A percentile compares a stretch with the other conserved stretches of the same genome.
These are phyloP conservation scores for Ophiostoma montium DNA, from an alignment of 2,329 filamentous ascomycete species.

Conservation along the genomic window DNA sequence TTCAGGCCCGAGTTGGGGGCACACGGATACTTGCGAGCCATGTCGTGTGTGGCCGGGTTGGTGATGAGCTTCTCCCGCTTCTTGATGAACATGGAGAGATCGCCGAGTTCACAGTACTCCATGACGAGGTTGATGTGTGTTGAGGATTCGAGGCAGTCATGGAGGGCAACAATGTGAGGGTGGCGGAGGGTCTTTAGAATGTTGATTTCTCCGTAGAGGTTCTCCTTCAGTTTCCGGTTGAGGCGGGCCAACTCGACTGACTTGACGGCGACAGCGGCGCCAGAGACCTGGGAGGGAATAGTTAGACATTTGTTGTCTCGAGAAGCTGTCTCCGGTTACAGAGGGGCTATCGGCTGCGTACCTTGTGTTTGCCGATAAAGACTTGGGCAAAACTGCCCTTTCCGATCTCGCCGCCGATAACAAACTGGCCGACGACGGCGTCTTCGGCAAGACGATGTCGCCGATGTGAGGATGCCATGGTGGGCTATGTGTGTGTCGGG, in stretches of 20 bases:
- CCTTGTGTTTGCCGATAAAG: slow-evolving; percentile 74
- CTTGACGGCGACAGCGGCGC: slow-evolving; percentile 84
- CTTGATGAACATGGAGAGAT: slow-evolving; percentile 91
- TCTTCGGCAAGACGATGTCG: slow-evolving; percentile 12
- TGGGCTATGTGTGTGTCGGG: slow-evolving; percentile 2
- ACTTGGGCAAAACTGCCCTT: slow-evolving; percentile 97
- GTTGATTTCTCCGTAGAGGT: slow-evolving; percentile 86
- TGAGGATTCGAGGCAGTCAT: slow-evolving; percentile 79
- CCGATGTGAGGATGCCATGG: slow-evolving; percentile 10
- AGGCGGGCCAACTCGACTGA: slow-evolving; percentile 83
- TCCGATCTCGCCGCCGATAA: slow-evolving; percentile 54
- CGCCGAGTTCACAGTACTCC: slow-evolving; percentile 95
- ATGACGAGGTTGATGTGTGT: slow-evolving; percentile 93
- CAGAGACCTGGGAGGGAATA: slow-evolving; percentile 44
- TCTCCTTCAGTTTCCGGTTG: slow-evolving; percentile 92
- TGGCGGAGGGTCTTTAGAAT: slow-evolving; percentile 90
- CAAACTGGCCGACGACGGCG: slow-evolving; percentile 14
- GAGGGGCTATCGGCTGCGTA: too few species aligned
- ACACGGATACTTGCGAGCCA: slow-evolving; percentile 88
- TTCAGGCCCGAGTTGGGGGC: slow-evolving; percentile 72
- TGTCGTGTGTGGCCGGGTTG: slow-evolving; percentile 71
- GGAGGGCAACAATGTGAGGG: slow-evolving; percentile 90
- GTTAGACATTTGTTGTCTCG: not conserved
- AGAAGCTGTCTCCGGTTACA: not conserved
- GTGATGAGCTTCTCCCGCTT: slow-evolving; percentile 69